phyloP scores from a whole-genome alignment of 805 yeast species.

The Saturnispora kantuleensis region DNA sequence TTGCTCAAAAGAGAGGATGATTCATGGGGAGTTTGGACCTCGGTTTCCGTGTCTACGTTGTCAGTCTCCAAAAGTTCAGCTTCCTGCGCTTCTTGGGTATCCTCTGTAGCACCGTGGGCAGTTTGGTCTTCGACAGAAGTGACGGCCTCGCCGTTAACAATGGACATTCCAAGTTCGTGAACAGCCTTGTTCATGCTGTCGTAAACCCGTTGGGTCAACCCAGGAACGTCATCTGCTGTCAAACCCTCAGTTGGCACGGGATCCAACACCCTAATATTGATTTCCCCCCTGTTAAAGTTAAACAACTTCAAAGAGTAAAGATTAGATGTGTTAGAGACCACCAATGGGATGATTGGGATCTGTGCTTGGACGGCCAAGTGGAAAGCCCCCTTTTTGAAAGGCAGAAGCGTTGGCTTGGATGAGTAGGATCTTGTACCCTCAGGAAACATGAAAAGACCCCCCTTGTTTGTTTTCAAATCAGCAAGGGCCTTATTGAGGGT shows the following conservation, averaged over 20 bases:
- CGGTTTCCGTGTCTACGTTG: background rate
- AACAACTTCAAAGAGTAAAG: slow-evolving; percentile 51
- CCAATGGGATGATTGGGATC: slow-evolving; percentile 82
- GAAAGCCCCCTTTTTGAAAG: slow-evolving; percentile 97
- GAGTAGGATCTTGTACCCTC: slow-evolving; percentile 93
- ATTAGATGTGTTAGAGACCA: slow-evolving; percentile 75
- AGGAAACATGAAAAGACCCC: slow-evolving; percentile 85
- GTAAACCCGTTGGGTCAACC: slow-evolving; percentile 46
- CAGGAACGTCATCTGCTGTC: slow-evolving; percentile 60
- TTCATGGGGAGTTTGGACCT: slow-evolving; percentile 1
- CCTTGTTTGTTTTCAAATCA: slow-evolving; percentile 49
- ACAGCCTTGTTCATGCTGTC: slow-evolving; percentile 42
- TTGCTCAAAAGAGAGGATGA: slow-evolving; percentile 8
- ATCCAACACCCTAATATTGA: slow-evolving; percentile 67
- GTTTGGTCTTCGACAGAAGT: background rate
- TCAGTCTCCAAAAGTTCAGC: slow-evolving; percentile 2
- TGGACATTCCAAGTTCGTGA: slow-evolving; percentile 35
- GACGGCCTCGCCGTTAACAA: slow-evolving; percentile 18
- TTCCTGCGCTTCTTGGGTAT: background rate
- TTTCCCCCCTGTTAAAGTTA: slow-evolving; percentile 69
- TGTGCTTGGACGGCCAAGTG: slow-evolving; percentile 91
- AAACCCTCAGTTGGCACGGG: slow-evolving; percentile 68
- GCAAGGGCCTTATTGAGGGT: slow-evolving; percentile 65
- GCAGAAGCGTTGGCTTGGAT: slow-evolving; percentile 56
- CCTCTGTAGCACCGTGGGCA: background rate